Evolutionary conservation across 495 filamentous ascomycete genomes (phyloP).

Genomic region (Penicillium cataractarum): DNA sequence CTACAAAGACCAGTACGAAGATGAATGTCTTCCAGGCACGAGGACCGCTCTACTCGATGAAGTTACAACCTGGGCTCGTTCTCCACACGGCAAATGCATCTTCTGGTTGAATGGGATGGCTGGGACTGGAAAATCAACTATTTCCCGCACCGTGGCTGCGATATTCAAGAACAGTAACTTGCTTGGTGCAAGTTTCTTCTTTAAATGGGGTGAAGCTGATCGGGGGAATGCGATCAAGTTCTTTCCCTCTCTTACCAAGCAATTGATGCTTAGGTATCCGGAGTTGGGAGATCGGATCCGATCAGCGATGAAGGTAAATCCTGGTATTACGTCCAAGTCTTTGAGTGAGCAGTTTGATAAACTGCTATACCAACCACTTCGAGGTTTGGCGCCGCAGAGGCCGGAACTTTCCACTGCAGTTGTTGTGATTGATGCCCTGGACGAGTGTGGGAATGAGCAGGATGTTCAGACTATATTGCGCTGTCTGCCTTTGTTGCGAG

Average conservation of each 20-base stretch:
- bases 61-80: not conserved
- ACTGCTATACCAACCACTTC: conserved; percentile 45
- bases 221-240: too few species aligned
- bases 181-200: too few species aligned
- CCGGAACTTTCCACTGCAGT: conserved; percentile 17
- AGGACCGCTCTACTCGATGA: not conserved
- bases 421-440: conserved; percentile 56
- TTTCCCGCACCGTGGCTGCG: too few species aligned
- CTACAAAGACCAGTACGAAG: too few species aligned
- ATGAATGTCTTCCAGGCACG: conserved; percentile 27
- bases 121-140: too few species aligned
- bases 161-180: too few species aligned
- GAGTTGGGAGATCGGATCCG: too few species aligned
- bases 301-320: conserved; percentile 12
- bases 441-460: conserved; percentile 49
- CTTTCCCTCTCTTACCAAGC: too few species aligned
- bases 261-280: not conserved
- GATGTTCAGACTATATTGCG: conserved; percentile 43
- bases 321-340: conserved; percentile 36
- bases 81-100: too few species aligned
- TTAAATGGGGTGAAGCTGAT: too few species aligned
- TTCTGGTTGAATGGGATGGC: too few species aligned
- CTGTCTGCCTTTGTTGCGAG: conserved; percentile 26
- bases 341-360: conserved; percentile 51
- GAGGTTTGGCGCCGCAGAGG: not conserved